phyloP scores from a whole-genome alignment of 805 yeast genomes.

The Cyberlindnera maclurae region DNA sequence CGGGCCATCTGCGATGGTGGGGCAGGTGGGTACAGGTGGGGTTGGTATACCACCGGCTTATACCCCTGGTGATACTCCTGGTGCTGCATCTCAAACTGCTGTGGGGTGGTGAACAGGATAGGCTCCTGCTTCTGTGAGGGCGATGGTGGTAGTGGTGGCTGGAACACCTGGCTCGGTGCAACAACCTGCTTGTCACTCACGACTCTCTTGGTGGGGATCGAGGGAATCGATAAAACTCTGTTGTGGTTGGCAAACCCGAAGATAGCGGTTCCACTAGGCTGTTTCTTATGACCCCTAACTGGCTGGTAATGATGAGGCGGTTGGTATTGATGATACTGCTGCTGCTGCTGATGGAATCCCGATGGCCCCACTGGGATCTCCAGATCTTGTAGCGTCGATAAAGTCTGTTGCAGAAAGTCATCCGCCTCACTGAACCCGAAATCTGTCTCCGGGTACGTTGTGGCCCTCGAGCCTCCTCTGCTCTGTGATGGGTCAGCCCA shows the following conservation, averaged over 20 bases:
- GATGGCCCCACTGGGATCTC: slow-evolving; percentile 45
- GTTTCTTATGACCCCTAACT: slow-evolving; percentile 42
- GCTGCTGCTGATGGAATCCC: neutral
- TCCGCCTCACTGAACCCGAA: slow-evolving; percentile 27
- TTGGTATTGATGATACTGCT: slow-evolving; percentile 4
- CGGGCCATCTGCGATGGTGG: neutral
- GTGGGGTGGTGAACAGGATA: slow-evolving; percentile 12
- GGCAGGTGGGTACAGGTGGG: neutral
- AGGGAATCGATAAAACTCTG: slow-evolving; percentile 55
- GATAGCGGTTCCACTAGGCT: slow-evolving; percentile 72
- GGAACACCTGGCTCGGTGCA: slow-evolving; percentile 18
- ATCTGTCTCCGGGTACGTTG: slow-evolving; percentile 4
- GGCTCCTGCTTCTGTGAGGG: slow-evolving; percentile 15
- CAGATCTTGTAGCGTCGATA: slow-evolving; percentile 51
- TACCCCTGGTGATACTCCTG: neutral
- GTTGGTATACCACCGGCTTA: neutral
- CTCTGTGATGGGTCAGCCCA: slow-evolving; percentile 5
- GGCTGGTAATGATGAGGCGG: slow-evolving; percentile 5
- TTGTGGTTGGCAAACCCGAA: slow-evolving; percentile 66
- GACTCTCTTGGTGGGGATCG: slow-evolving; percentile 18
- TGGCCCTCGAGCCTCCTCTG: neutral
- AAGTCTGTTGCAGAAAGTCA: slow-evolving; percentile 48
- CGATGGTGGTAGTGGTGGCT: slow-evolving; percentile 7
- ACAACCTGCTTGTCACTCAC: slow-evolving; percentile 9
- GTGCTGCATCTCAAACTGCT: slow-evolving; percentile 12